These are phyloP conservation scores for Trypanosoma cruzi DNA, from an alignment of 208 protist genomes.

Conservation along the genomic window DNA sequence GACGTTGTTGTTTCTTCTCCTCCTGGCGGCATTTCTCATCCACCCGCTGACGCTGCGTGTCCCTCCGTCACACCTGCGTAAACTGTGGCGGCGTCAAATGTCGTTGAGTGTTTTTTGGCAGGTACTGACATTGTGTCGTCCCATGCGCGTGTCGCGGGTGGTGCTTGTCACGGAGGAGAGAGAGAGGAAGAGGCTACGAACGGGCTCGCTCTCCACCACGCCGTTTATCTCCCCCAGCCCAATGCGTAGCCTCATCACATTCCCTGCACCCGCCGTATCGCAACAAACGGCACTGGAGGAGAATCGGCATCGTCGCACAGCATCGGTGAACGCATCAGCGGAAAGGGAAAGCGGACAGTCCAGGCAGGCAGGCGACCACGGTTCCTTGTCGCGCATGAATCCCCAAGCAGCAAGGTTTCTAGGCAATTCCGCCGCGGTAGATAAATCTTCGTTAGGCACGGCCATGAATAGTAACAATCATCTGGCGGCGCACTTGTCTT, in stretches of 20 bases:
- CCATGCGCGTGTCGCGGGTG: conserved; percentile 44
- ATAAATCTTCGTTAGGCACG: not conserved
- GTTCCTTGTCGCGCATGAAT: not conserved
- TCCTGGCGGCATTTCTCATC: conserved; percentile 40
- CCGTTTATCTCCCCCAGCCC: conserved; percentile 23
- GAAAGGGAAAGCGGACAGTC: not conserved
- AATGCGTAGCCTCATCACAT: not conserved
- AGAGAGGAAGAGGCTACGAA: not conserved
- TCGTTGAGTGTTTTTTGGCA: conserved; percentile 21
- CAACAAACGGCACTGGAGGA: not conserved
- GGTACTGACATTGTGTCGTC: conserved; percentile 22
- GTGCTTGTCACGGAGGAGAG: conserved; percentile 25
- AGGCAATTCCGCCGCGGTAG: not conserved
- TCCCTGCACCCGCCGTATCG: not conserved
- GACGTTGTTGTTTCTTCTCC: conserved; percentile 36
- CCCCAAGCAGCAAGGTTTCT: not conserved
- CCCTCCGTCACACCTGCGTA: conserved; percentile 27
- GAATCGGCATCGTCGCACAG: not conserved
- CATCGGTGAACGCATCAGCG: not conserved
- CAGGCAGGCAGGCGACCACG: not conserved
- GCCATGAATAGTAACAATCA: not conserved
- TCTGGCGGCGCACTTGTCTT: not conserved
- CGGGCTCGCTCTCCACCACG: not conserved
- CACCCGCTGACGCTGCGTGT: conserved; percentile 58
- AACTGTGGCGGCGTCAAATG: conserved; percentile 17